A percentile compares a stretch with the other conserved stretches of the same genome.
Evolutionary conservation across 169 alveolate species (phyloP).

Genomic region (Babesia ovis): DNA sequence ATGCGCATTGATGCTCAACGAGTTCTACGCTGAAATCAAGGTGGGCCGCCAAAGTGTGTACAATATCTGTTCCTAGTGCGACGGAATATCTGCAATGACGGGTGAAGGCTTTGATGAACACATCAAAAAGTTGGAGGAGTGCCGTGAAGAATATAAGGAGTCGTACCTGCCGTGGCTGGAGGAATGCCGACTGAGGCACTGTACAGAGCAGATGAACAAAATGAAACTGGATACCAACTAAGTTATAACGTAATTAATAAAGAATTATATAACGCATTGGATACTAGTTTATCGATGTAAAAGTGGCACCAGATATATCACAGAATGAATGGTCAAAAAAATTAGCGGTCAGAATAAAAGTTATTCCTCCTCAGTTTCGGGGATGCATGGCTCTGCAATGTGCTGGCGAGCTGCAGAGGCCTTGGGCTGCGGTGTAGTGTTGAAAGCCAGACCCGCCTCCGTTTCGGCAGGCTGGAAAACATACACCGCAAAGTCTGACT

Average conservation of each 20-base stretch:
- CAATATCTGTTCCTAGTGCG: conserved; percentile 58
- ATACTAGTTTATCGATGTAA: too few relatives aligned
- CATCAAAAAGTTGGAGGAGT: conserved; percentile 66
- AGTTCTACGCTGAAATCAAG: conserved; percentile 83
- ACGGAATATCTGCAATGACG: conserved; percentile 84
- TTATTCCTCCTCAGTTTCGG: conserved; percentile 43
- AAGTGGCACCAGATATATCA: too few relatives aligned
- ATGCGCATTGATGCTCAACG: conserved; percentile 89
- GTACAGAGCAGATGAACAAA: conserved; percentile 13
- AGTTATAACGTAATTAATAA: too few relatives aligned
- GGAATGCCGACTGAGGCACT: conserved; percentile 41
- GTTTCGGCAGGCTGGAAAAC: conserved; percentile 44
- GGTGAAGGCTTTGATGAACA: conserved; percentile 86
- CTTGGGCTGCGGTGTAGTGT: conserved; percentile 34
- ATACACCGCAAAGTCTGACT: conserved; percentile 57
- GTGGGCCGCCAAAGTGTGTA: background rate
- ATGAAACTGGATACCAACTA: background rate
- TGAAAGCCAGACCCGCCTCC: conserved; percentile 70
- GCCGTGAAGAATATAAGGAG: conserved; percentile 74
- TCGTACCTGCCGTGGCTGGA: conserved; percentile 67
- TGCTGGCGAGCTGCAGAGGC: conserved; percentile 18
- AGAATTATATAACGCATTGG: too few relatives aligned
- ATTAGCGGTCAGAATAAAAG: too few relatives aligned
- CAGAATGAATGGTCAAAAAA: too few relatives aligned
- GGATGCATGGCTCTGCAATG: conserved; percentile 45